Evolutionary conservation across 768 basidiomycete species (phyloP).

Genomic region (Galerina sulciceps): DNA sequence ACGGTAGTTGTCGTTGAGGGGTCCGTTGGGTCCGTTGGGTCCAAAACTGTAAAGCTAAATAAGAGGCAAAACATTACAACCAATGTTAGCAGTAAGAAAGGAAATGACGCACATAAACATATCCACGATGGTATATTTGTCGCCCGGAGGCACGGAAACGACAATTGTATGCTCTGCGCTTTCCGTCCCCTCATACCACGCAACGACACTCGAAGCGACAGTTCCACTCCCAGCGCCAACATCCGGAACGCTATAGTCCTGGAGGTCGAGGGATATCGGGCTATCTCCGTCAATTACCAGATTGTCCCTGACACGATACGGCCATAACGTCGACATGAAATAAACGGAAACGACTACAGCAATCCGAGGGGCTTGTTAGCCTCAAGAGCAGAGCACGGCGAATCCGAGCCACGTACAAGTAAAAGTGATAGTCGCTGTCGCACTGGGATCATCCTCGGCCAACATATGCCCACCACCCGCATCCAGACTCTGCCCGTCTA

Average conservation of each 20-base stretch:
- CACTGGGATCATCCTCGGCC: slow-evolving; percentile 14
- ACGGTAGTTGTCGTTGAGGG: not conserved
- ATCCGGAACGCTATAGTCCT: slow-evolving; percentile 8
- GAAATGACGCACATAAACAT: slow-evolving; percentile 12
- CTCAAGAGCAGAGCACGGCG: not conserved
- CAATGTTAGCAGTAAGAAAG: not conserved
- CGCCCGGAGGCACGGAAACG: slow-evolving; percentile 2
- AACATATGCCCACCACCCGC: slow-evolving; percentile 20
- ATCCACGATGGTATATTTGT: slow-evolving; percentile 7
- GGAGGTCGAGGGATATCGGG: slow-evolving; percentile 28
- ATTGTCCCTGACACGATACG: slow-evolving; percentile 35
- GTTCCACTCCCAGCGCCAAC: not conserved
- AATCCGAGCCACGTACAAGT: slow-evolving; percentile 29
- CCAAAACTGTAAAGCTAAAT: not conserved
- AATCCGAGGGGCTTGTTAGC: not conserved
- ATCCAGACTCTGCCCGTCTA: slow-evolving; percentile 27
- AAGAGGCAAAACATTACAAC: not conserved
- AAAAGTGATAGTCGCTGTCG: slow-evolving; percentile 35
- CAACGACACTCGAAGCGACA: slow-evolving; percentile 2
- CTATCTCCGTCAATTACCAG: slow-evolving; percentile 31
- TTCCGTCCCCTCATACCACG: not conserved
- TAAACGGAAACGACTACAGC: slow-evolving; percentile 39
- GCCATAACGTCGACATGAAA: slow-evolving; percentile 42
- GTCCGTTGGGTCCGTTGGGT: not conserved
- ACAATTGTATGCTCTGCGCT: slow-evolving; percentile 10